A percentile compares a stretch with the other conserved stretches of the same genome.
phyloP scores from a whole-genome alignment of 257 asterid species.

The Nicotiana tomentosiformis region DNA sequence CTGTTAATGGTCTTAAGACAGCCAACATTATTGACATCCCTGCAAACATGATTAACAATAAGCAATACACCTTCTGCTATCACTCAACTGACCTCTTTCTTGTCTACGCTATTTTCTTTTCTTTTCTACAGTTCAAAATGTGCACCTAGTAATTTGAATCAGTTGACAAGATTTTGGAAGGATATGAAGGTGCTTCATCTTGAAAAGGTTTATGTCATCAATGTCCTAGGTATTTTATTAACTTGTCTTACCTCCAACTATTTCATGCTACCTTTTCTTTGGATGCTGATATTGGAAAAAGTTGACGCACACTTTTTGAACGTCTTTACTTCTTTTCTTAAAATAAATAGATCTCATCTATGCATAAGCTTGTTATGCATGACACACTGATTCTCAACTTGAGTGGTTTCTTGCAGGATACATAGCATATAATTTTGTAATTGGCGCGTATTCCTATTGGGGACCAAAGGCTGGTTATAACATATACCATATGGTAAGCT shows the following conservation, averaged over 20 bases:
- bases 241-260: constrained; percentile 8
- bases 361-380: background rate
- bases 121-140: constrained; percentile 39
- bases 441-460: constrained; percentile 98
- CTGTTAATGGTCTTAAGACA: background rate
- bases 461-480: constrained; percentile 97
- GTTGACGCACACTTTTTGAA: constrained; percentile 4
- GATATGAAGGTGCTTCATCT: constrained; percentile 63
- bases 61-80: background rate
- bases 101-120: background rate
- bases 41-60: background rate
- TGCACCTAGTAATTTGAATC: constrained; percentile 10
- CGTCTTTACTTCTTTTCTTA: background rate
- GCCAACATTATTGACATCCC: background rate
- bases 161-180: constrained; percentile 35
- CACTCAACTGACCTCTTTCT: background rate
- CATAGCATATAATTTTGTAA: constrained; percentile 89
- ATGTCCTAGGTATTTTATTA: constrained; percentile 68
- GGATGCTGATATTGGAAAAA: background rate
- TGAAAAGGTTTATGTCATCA: constrained; percentile 74
- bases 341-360: background rate
- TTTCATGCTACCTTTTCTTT: constrained; percentile 18
- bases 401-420: constrained; percentile 52
- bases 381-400: background rate
- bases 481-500: constrained; percentile 85